A percentile compares a stretch with the other conserved stretches of the same genome.
phyloP scores from a whole-genome alignment of 441 rosid genomes.

The Manihot esculenta region DNA sequence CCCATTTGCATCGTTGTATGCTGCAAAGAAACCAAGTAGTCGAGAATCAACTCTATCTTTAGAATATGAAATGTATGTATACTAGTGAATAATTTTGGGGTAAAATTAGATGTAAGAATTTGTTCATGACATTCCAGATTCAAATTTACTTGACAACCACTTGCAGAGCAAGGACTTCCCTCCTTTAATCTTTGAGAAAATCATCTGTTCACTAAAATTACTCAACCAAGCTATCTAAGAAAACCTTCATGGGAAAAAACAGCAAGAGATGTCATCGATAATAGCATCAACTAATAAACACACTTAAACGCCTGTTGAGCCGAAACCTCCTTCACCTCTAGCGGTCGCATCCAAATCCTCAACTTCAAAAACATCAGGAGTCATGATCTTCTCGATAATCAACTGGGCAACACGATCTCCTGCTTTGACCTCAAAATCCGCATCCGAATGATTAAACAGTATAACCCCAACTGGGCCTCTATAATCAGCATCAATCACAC shows the following conservation, averaged over 20 bases:
- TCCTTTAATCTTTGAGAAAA: background rate
- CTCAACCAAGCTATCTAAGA: background rate
- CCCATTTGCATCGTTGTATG: too few species aligned
- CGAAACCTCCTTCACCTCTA: slow-evolving; percentile 77
- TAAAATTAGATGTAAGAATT: background rate
- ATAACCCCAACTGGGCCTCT: slow-evolving; percentile 77
- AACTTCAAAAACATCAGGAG: slow-evolving; percentile 62
- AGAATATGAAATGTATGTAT: background rate
- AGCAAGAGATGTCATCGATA: background rate
- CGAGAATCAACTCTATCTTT: background rate
- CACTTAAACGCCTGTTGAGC: slow-evolving; percentile 64
- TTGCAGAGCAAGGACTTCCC: background rate
- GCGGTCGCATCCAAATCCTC: slow-evolving; percentile 58
- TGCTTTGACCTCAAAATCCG: slow-evolving; percentile 56
- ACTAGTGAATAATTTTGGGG: too few species aligned
- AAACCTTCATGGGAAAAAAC: too few species aligned
- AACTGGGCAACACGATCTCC: slow-evolving; percentile 80
- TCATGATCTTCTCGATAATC: slow-evolving; percentile 63
- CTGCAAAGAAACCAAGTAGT: background rate
- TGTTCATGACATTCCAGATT: too few species aligned
- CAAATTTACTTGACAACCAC: background rate
- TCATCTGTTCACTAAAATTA: slow-evolving; percentile 5
- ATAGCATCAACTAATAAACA: background rate
- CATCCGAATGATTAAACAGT: slow-evolving; percentile 65
- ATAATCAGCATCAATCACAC: slow-evolving; percentile 79